A percentile compares a stretch with the other conserved stretches of the same genome.
phyloP scores from a whole-genome alignment of 2,329 filamentous ascomycete species.

The Reticulascus tulasneorum region DNA sequence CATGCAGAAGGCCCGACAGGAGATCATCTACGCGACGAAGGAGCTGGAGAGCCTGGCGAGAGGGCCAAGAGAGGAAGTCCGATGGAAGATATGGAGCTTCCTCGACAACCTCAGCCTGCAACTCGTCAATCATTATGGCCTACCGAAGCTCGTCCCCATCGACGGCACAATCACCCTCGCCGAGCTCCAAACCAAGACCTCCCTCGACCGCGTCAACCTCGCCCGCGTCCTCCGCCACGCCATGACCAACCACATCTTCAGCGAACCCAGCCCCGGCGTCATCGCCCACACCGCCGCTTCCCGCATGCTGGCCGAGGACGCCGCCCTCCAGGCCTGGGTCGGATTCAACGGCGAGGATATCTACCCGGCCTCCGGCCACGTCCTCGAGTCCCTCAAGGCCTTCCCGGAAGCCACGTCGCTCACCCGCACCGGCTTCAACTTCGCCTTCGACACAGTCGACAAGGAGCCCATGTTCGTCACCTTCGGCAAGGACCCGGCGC shows the following conservation, averaged over 20 bases:
- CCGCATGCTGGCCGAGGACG: conserved; percentile 44
- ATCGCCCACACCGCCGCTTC: conserved; percentile 55
- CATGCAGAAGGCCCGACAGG: conserved; percentile 39
- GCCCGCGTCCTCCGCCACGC: conserved; percentile 50
- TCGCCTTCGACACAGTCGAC: conserved; percentile 45
- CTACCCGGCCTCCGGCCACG: conserved; percentile 43
- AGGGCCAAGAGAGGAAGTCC: conserved; percentile 46
- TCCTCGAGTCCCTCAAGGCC: conserved; percentile 38
- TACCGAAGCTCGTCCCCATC: conserved; percentile 51
- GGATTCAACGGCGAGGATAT: conserved; percentile 52
- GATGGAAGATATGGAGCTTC: conserved; percentile 51
- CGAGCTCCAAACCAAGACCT: conserved; percentile 41
- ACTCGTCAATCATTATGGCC: conserved; percentile 45
- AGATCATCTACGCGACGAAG: conserved; percentile 44
- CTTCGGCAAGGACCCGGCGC: conserved; percentile 42
- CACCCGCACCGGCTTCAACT: conserved; percentile 46
- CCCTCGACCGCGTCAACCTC: conserved; percentile 45
- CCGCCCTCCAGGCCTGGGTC: conserved; percentile 47
- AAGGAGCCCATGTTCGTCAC: conserved; percentile 52
- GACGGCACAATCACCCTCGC: conserved; percentile 38
- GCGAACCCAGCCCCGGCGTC: conserved; percentile 43
- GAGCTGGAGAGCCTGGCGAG: conserved; percentile 44
- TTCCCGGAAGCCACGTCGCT: conserved; percentile 46
- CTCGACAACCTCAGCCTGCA: conserved; percentile 47
- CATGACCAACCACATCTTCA: conserved; percentile 55